Conservation (phyloP, 2,329 filamentous ascomycete genomes). For the Fonsecaea erecta region DNA sequence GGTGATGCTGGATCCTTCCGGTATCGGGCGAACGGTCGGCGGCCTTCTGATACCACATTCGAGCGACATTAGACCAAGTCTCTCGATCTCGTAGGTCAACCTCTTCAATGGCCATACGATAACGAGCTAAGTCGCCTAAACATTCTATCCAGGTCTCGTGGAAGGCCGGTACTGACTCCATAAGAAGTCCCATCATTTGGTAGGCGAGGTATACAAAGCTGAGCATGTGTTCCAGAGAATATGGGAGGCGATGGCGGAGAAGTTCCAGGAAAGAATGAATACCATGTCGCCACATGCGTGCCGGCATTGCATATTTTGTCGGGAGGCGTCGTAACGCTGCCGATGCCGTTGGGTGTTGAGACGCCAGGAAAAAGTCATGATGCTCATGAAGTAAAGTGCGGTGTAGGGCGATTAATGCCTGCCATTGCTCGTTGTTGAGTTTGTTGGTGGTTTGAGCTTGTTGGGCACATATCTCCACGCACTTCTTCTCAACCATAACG, state of each 20-base stretch:
- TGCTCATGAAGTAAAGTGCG: conserved; percentile 80
- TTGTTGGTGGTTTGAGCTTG: conserved; percentile 60
- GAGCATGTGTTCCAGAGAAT: conserved; percentile 84
- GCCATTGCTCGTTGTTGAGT: conserved; percentile 73
- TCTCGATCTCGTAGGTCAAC: conserved; percentile 75
- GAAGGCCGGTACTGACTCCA: conserved; percentile 82
- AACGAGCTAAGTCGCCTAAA: conserved; percentile 81
- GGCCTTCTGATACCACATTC: conserved; percentile 83
- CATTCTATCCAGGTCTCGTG: conserved; percentile 94
- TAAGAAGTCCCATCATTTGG: conserved; percentile 83
- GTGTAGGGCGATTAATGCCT: conserved; percentile 80
- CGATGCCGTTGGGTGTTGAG: conserved; percentile 80
- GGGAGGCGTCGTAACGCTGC: conserved; percentile 70
- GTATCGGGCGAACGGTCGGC: conserved; percentile 75
- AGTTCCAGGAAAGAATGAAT: conserved; percentile 86
- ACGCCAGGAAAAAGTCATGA: conserved; percentile 84
- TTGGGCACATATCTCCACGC: conserved; percentile 77
- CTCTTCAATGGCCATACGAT: conserved; percentile 90
- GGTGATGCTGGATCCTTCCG: conserved; percentile 83
- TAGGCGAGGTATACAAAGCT: conserved; percentile 89
- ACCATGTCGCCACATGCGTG: conserved; percentile 92
- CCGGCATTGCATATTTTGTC: conserved; percentile 86
- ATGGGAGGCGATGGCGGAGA: conserved; percentile 73
- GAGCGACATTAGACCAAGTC: conserved; percentile 77
- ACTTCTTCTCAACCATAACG: conserved; percentile 73